Evolutionary conservation across 805 yeast genomes (phyloP), one percentile per base, ranked within the genome.

Genomic region (Saturnispora galanensis): DNA sequence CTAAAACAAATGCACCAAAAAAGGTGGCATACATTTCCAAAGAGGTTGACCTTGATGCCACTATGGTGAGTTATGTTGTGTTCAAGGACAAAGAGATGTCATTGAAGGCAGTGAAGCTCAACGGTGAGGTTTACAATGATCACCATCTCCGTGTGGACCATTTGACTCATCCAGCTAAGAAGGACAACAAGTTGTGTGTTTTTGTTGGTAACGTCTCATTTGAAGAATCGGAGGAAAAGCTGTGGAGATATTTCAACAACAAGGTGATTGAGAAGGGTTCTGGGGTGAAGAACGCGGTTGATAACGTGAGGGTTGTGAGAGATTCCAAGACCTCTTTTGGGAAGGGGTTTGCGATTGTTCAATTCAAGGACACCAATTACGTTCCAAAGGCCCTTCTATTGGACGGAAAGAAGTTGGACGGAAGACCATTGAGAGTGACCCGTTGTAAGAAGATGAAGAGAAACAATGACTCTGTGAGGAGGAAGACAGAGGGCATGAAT

Each of bases 271-370:
- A 48, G 3, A 45, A 47, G 42, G 86, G 85, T 26, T 80, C 76
- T 26, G 46, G 41, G 5, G 29, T 16, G 13, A 29, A 46, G 2
- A 56, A 54, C 17, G 52, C 57, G 30, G 83, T 93, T 44, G 95
- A 88, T 60, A 81, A 84, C 50, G 96, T 93, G 30, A 77, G 99
- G 62, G 74, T 93, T 39, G 76, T 93, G 31, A 78, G 99, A 59
- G 99, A 93, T 60, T 67, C 95, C 13, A 86, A 86, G 66, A 90
- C 97, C 17, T 90, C 93, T 56, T 70, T 90, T 47, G 99, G 98
- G 51, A 93, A 93, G 66, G 99, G 99, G 5, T 89, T 93, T 67
- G 98, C 96, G 5, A 85, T 89, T 60, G 88, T 93, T 31, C 97
- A 90, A 63, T 93, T 89, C 68, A 74, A 71, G 49, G 90, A 84